Conservation (phyloP, 225 moss, liverwort and hornwort species). For the Asterella californica region DNA sequence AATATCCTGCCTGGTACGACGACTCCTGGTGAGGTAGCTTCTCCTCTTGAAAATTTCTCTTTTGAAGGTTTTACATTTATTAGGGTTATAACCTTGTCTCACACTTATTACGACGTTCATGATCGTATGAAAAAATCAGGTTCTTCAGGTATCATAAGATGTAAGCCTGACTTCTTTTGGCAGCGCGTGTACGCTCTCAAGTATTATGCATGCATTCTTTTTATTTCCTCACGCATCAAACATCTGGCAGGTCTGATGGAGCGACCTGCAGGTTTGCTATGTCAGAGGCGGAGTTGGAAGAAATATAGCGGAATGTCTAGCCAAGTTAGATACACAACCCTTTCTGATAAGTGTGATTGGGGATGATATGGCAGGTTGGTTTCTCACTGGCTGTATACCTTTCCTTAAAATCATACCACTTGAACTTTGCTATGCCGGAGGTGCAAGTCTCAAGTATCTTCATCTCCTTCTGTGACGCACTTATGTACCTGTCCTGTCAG, state of each 20-base stretch:
- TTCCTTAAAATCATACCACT: neutral
- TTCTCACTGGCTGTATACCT: neutral
- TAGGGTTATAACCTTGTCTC: neutral
- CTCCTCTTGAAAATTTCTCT: neutral
- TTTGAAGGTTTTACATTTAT: neutral
- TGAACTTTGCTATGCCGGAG: neutral
- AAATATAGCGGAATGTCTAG: constrained; percentile 89
- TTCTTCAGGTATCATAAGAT: no score
- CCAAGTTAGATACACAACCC: constrained; percentile 53
- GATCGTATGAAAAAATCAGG: neutral
- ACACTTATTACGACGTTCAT: neutral
- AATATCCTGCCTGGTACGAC: constrained; percentile 35
- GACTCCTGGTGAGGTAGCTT: constrained; percentile 37
- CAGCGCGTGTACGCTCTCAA: neutral
- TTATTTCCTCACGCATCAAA: neutral
- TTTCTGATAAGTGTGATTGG: constrained; percentile 93
- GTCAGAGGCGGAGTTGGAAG: constrained; percentile 89
- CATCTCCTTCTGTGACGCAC: neutral
- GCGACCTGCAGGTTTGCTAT: constrained; percentile 56
- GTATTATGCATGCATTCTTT: neutral
- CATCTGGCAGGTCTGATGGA: constrained; percentile 21
- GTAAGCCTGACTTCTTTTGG: neutral
- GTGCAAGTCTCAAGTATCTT: neutral
- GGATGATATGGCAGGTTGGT: constrained; percentile 80
- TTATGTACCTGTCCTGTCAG: neutral